These are phyloP conservation scores for Grosmannia penicillata DNA, from an alignment of 2,329 filamentous ascomycete genomes.

Conservation along the genomic window DNA sequence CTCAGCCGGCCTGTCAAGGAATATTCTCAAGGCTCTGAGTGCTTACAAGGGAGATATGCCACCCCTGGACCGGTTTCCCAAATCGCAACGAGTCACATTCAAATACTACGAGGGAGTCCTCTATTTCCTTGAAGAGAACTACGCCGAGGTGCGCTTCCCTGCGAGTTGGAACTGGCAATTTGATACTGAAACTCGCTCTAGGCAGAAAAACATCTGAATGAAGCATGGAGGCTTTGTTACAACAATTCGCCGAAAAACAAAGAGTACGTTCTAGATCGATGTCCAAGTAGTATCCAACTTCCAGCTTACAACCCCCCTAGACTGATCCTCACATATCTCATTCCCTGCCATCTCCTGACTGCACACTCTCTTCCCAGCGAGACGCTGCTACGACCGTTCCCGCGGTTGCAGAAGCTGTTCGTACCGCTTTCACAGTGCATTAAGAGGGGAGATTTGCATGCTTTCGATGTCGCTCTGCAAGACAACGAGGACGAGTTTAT, in stretches of 20 bases:
- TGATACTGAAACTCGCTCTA: no score
- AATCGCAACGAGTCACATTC: constrained; percentile 85
- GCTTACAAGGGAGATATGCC: constrained; percentile 73
- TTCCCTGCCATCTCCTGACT: constrained; percentile 83
- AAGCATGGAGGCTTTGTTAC: constrained; percentile 73
- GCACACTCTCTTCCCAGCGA: constrained; percentile 69
- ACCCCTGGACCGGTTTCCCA: constrained; percentile 62
- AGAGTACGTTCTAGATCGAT: constrained; percentile 41
- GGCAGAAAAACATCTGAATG: constrained; percentile 67
- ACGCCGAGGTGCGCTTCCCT: constrained; percentile 50
- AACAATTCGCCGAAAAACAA: constrained; percentile 58
- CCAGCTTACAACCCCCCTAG: constrained; percentile 29
- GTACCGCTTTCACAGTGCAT: constrained; percentile 66
- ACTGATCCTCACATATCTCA: constrained; percentile 84
- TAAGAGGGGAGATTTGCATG: constrained; percentile 64
- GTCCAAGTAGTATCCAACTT: no score
- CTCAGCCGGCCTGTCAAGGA: constrained; percentile 76
- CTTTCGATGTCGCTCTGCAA: constrained; percentile 69
- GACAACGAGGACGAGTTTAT: constrained; percentile 86
- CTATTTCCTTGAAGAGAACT: constrained; percentile 90
- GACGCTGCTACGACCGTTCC: constrained; percentile 57
- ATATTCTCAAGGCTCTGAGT: constrained; percentile 69
- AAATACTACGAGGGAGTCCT: constrained; percentile 92
- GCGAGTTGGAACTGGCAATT: no score
- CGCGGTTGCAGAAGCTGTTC: constrained; percentile 64